Conservation (phyloP, 805 yeast species). For the Kluyveromyces dobzhanskii region DNA sequence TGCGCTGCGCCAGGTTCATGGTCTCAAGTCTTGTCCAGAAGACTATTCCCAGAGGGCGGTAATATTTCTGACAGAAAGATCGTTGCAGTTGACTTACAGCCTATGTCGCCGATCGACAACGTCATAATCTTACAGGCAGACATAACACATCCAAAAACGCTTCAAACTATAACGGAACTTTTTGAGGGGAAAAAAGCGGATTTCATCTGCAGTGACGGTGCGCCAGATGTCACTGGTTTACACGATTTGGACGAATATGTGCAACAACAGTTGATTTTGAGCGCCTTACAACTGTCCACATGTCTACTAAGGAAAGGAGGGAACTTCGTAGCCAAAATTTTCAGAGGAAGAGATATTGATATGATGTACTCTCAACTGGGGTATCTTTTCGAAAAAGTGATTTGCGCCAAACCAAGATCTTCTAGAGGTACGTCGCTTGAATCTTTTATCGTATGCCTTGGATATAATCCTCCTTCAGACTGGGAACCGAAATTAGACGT, state of each 20-base stretch:
- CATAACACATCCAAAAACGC: constrained; percentile 90
- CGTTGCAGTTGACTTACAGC: constrained; percentile 93
- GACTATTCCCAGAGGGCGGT: constrained; percentile 40
- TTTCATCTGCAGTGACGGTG: constrained; percentile 94
- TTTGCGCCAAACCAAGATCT: constrained; percentile 94
- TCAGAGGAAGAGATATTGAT: constrained; percentile 93
- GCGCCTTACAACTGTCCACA: constrained; percentile 88
- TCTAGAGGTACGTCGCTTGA: constrained; percentile 93
- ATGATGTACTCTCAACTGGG: constrained; percentile 89
- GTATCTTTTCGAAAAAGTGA: constrained; percentile 71
- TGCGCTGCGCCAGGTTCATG: constrained; percentile 99
- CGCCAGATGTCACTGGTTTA: constrained; percentile 96
- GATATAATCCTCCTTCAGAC: constrained; percentile 72
- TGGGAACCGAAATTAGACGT: constrained; percentile 67
- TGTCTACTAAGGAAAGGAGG: constrained; percentile 87
- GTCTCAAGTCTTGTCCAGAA: constrained; percentile 87
- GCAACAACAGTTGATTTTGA: constrained; percentile 86
- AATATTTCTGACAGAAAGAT: constrained; percentile 35
- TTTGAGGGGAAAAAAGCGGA: constrained; percentile 94
- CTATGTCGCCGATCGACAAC: constrained; percentile 93
- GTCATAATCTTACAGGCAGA: constrained; percentile 92
- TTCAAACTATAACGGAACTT: constrained; percentile 61
- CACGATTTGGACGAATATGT: constrained; percentile 96
- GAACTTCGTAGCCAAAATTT: constrained; percentile 89
- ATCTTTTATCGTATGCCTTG: constrained; percentile 86